Evolutionary conservation across 164 flowering plant species (phyloP).

Genomic region (Macadamia integrifolia): DNA sequence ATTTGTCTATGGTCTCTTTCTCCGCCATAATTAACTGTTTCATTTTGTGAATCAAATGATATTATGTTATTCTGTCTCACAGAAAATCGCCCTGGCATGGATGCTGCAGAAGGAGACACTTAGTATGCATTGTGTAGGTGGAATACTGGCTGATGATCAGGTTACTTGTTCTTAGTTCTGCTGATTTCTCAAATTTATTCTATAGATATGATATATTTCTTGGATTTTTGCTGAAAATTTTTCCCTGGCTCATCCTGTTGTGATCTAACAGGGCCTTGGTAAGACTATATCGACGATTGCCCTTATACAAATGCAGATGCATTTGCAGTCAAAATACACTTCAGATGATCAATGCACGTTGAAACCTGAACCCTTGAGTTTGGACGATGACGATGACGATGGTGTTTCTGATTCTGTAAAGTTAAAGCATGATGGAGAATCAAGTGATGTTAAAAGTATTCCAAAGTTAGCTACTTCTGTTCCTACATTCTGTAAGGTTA

Average conservation of each 20-base stretch:
- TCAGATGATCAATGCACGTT: constrained; percentile 21
- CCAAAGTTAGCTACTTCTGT: constrained; percentile 28
- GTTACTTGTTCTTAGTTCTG: constrained; percentile 23
- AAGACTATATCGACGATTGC: constrained; percentile 90
- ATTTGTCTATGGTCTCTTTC: constrained; percentile 5
- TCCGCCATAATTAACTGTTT: background rate
- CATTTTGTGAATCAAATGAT: constrained; percentile 3
- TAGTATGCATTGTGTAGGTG: constrained; percentile 73
- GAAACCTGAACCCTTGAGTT: constrained; percentile 62
- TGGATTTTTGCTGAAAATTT: no score
- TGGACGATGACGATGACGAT: constrained; percentile 72
- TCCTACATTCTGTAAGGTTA: constrained; percentile 35
- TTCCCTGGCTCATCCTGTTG: constrained; percentile 1
- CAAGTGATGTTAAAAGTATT: constrained; percentile 24
- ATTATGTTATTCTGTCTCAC: constrained; percentile 11
- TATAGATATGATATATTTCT: no score
- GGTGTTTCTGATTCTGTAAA: constrained; percentile 23
- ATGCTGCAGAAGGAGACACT: constrained; percentile 82
- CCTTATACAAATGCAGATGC: constrained; percentile 68
- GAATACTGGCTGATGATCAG: constrained; percentile 98
- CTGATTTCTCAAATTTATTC: no score
- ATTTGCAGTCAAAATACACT: constrained; percentile 36
- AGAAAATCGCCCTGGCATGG: constrained; percentile 98
- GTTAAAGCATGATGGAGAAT: constrained; percentile 28
- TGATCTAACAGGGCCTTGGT: constrained; percentile 80